Base-by-base conservation (phyloP, 441 rosid species). In the Melastoma candidum region DNA sequence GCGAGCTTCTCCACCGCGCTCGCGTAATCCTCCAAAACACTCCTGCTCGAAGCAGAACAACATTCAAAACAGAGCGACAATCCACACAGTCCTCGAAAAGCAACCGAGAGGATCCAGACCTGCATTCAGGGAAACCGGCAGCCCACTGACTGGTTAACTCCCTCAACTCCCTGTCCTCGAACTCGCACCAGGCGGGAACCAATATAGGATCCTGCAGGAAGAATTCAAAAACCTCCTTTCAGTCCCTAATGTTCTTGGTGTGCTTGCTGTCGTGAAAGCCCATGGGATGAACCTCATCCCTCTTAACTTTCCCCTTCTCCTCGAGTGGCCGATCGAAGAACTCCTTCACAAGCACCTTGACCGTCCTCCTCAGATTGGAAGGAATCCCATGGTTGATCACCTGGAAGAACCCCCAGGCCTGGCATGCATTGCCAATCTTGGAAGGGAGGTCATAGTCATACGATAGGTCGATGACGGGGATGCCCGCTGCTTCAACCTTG, bases 391-490 rank as follows among this genome's bases (percentile, higher is more conserved):
- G 69, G 53, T 65, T 65, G 51, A 59, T 46, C 41, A 65, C 64
- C 26, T 64, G 69, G 54, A 65, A 65, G 62, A 65, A 65, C 10
- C 69, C 69, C 69, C 69, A 65, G 12, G 39, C 45, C 51, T 49
- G 29, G 56, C 69, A 65, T 0, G 69, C 69, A 7, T 29, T 14
- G 4, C 78, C 74, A 1, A 85, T 63, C 54, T 77, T 58, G 29
- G 58, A 41, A 4, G 69, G 77, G 22, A 76, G 70, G 12, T 22
- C 49, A 0, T 62, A 14, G 13, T 41, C 60, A 26, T 8, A 25
- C 44, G 84, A 75, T 58, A 87, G 85, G 57, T 84, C 85, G 66
- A 84, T 77, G 5, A 77, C 26, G 52, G 92, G 95, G 50, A 87
- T 80, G 63, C 76, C 82, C 44, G 69, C 60, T 14, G 72, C 63